Evolutionary conservation across 139 green algal species (phyloP), one percentile per base, ranked within the genome.

Genomic region (Haematococcus lacustris): DNA sequence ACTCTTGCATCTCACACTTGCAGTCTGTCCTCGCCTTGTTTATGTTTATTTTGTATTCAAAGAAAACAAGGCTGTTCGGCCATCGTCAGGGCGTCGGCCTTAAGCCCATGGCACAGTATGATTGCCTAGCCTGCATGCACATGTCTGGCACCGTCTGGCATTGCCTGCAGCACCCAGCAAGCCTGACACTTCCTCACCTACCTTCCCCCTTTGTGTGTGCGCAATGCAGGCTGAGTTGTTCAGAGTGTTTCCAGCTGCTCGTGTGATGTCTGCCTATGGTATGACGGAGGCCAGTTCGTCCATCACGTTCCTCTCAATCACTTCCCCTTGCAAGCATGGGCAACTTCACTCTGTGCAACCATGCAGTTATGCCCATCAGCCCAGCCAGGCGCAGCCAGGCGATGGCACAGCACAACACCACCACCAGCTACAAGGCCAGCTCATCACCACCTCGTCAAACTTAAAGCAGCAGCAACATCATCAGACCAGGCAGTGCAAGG

Each of bases 201-300:
- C n/a, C n/a, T n/a, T n/a, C n/a, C n/a, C n/a, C n/a, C n/a, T n/a
- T n/a, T n/a, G n/a, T n/a, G n/a, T n/a, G n/a, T n/a, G n/a, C n/a
- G n/a, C n/a, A n/a, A n/a, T n/a, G n/a, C n/a, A n/a, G n/a, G n/a
- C n/a, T n/a, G n/a, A n/a, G n/a, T n/a, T n/a, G n/a, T n/a, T n/a
- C n/a, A n/a, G n/a, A n/a, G n/a, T n/a, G n/a, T 89, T 94, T 57
- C 91, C 89, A 0, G 39, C 70, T 3, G 90, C 91, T 4, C 47
- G 43, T 1, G 50, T 96, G 25, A 72, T 76, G 50, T 87, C 78
- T 0, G 92, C 92, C 2, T 97, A 97, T 72, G 92, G 92, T 61
- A 96, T 96, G 89, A 97, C 92, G 3, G 92, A 97, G 47, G 84
- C 80, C 2, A 80, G 69, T 65, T 94, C 88, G 9, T 92, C 88